These are phyloP conservation scores for Stipa capillata DNA, from an alignment of 176 grass and related monocot species.

Conservation along the genomic window DNA sequence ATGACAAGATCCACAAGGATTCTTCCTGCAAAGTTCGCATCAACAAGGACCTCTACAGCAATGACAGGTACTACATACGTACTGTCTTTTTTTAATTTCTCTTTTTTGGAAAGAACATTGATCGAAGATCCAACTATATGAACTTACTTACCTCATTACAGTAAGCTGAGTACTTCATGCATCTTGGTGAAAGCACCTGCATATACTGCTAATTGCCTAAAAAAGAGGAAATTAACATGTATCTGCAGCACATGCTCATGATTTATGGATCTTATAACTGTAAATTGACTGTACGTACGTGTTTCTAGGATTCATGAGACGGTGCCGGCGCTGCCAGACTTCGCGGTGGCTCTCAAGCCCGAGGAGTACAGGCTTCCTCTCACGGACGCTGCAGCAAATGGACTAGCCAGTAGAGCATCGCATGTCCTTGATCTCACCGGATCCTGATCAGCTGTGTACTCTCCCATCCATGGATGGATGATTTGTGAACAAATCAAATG, in stretches of 20 bases:
- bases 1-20: conserved; percentile 92
- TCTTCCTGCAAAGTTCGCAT: conserved; percentile 51
- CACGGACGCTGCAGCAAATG: not conserved
- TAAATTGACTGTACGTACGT: not conserved
- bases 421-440: not conserved
- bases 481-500: not conserved
- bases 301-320: conserved; percentile 31
- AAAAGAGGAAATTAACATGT: not conserved
- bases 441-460: not conserved
- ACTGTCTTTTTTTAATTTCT: not conserved
- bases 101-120: not conserved
- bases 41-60: conserved; percentile 58
- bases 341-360: conserved; percentile 56
- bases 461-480: not conserved
- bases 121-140: not conserved
- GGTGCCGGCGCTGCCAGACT: conserved; percentile 41
- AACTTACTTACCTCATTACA: too few relatives aligned
- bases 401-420: not conserved
- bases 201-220: too few relatives aligned
- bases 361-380: conserved; percentile 54
- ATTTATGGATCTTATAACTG: not conserved
- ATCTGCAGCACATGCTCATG: not conserved
- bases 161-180: too few relatives aligned
- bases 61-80: conserved; percentile 26
- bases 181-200: too few relatives aligned